Evolutionary conservation across 306 rosid genomes (phyloP).

Genomic region (Lupinus albus): DNA sequence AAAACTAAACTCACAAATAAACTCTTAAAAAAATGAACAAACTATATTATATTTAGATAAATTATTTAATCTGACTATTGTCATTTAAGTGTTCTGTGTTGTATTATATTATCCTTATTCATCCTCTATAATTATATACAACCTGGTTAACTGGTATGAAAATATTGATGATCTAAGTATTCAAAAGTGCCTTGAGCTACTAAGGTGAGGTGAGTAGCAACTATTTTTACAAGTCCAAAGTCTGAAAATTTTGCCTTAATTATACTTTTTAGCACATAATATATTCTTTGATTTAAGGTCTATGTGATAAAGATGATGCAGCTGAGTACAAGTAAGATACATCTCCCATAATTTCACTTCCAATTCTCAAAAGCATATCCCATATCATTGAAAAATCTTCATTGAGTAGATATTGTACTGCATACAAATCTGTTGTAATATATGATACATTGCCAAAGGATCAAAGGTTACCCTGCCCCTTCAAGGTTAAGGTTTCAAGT

Average conservation of each 20-base stretch:
- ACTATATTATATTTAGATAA: no score
- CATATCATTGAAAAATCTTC: conserved; percentile 43
- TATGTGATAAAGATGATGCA: conserved; percentile 45
- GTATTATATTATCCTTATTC: no score
- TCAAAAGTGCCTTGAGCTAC: conserved; percentile 42
- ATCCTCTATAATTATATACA: no score
- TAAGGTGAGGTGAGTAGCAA: conserved; percentile 44
- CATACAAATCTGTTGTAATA: background rate
- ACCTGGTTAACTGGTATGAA: no score
- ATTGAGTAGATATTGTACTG: conserved; percentile 1
- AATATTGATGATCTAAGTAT: conserved; percentile 44
- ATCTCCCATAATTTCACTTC: conserved; percentile 39
- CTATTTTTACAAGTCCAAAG: conserved; percentile 43
- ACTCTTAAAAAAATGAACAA: no score
- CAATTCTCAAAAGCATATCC: conserved; percentile 44
- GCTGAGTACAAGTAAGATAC: conserved; percentile 40
- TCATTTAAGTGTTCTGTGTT: no score
- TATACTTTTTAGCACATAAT: conserved; percentile 30
- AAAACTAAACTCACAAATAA: no score
- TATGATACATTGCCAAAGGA: conserved; percentile 46
- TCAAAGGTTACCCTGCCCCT: conserved; percentile 43
- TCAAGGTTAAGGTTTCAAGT: background rate
- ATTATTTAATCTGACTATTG: no score
- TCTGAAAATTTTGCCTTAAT: conserved; percentile 45
- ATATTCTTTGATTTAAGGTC: conserved; percentile 49